Evolutionary conservation across 352 stramenopile genomes (phyloP), one percentile per base, ranked within the genome.

Genomic region (Blastocystis sp.): DNA sequence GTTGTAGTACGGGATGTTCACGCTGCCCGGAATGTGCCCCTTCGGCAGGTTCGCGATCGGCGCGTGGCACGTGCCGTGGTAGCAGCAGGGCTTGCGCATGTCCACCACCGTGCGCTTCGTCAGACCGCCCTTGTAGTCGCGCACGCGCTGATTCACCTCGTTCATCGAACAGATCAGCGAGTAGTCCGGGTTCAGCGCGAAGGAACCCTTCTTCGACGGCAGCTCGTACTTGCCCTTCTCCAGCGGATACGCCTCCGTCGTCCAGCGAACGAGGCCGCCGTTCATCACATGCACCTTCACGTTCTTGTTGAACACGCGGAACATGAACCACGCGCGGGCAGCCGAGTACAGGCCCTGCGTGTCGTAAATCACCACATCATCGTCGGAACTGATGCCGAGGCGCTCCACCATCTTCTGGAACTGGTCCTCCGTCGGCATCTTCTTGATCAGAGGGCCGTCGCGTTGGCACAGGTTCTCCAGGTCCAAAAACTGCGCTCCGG

Each of bases 351-450:
- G n/a, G 34, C 77, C 77, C 45, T 87, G 77, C 2, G 53, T 76
- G 28, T 87, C 77, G 52, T 87, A 87, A 21, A 87, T n/a, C 19
- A 87, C 77, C 3, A 87, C 40, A 4, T 87, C 77, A 56, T 87
- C 77, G 7, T 17, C 78, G 23, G 70, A 34, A 56, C 40, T 87
- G 28, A 87, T 87, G 11, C 77, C 77, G 7, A 87, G 23, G 64
- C n/a, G 59, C 43, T 87, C 77, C n/a, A 87, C 43, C n/a, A 41
- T n/a, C 43, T 78, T 52, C 65, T 87, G 21, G 23, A 87, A 87
- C 62, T 62, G 40, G n/a, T 76, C 61, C 3, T 28, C 34, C 38
- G 77, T 87, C 17, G 77, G 65, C 23, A 87, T 21, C 38, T 62
- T 87, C 41, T 87, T 60, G 9, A 77, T 43, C 10, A 76, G 23